These are phyloP conservation scores for Aspergillus oerlinghausenensis DNA, from an alignment of 2,329 filamentous ascomycete species.

Conservation along the genomic window DNA sequence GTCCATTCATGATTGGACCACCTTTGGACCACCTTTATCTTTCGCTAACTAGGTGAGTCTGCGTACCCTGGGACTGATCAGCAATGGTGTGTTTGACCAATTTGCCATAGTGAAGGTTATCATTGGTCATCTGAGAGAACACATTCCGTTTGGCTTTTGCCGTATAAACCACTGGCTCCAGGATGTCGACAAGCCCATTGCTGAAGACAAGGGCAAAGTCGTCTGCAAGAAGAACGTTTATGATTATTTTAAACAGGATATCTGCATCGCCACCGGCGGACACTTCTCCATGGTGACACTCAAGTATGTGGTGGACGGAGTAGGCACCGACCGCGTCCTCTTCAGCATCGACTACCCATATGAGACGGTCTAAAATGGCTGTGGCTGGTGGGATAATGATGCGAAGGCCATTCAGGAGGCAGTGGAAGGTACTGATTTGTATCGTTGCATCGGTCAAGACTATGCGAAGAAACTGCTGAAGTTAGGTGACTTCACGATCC, in stretches of 20 bases:
- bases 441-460: constrained; percentile 34
- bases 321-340: constrained; percentile 25
- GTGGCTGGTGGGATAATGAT: constrained; percentile 33
- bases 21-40: constrained; percentile 48
- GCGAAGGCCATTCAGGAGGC: constrained; percentile 4
- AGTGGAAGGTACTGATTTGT: constrained; percentile 24
- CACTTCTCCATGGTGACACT: constrained; percentile 30
- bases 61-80: constrained; percentile 47
- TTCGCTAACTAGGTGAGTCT: constrained; percentile 54
- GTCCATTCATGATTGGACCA: constrained; percentile 54
- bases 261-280: constrained; percentile 31
- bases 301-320: constrained; percentile 23
- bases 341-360: constrained; percentile 31
- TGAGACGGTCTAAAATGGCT: constrained; percentile 29
- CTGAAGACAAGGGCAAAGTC: constrained; percentile 11
- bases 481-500: constrained; percentile 13
- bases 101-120: constrained; percentile 41
- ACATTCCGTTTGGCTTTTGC: constrained; percentile 43
- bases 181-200: constrained; percentile 20
- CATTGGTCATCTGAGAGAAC: constrained; percentile 42
- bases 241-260: constrained; percentile 29
- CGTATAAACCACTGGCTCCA: constrained; percentile 30
- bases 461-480: constrained; percentile 38
- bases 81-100: constrained; percentile 43
- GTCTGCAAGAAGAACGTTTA: constrained; percentile 32